Evolutionary conservation across 768 basidiomycete genomes (phyloP).

Genomic region (Rhizopogon roseolus): DNA sequence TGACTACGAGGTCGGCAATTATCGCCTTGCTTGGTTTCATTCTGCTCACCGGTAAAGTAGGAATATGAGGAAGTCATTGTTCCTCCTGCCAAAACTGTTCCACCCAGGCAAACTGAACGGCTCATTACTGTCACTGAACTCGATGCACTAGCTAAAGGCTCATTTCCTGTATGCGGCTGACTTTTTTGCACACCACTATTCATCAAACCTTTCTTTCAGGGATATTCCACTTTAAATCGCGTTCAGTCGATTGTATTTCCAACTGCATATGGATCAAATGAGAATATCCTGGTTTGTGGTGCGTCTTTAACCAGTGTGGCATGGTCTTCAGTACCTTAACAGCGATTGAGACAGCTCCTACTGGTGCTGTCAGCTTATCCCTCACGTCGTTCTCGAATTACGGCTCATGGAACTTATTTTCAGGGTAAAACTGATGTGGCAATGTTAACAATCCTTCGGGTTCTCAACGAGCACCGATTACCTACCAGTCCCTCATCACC

Average conservation of each 20-base stretch:
- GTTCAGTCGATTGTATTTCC: conserved; percentile 95
- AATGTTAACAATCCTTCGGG: conserved; percentile 87
- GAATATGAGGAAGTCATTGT: conserved; percentile 86
- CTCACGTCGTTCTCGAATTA: background rate
- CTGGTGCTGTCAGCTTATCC: conserved; percentile 76
- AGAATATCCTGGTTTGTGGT: conserved; percentile 80
- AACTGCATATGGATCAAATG: conserved; percentile 91
- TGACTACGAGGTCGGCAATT: conserved; percentile 53
- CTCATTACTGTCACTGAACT: conserved; percentile 69
- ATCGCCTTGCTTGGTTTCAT: background rate
- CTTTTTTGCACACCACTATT: background rate
- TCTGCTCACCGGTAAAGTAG: conserved; percentile 34
- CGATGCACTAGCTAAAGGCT: conserved; percentile 71
- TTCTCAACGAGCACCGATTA: conserved; percentile 66
- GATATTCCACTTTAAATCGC: conserved; percentile 83
- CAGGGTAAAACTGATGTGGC: conserved; percentile 99
- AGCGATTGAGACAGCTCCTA: conserved; percentile 62
- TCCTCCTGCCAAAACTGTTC: conserved; percentile 78
- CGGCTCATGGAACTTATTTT: conserved; percentile 4
- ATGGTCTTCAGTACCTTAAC: background rate
- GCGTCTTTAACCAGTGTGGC: conserved; percentile 1
- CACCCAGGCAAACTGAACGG: conserved; percentile 66
- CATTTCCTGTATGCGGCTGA: conserved; percentile 66
- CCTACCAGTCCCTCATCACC: conserved; percentile 22
- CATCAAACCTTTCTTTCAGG: conserved; percentile 38